Base-by-base conservation (phyloP, 106 monocot species). In the Phalaenopsis aphrodite region DNA sequence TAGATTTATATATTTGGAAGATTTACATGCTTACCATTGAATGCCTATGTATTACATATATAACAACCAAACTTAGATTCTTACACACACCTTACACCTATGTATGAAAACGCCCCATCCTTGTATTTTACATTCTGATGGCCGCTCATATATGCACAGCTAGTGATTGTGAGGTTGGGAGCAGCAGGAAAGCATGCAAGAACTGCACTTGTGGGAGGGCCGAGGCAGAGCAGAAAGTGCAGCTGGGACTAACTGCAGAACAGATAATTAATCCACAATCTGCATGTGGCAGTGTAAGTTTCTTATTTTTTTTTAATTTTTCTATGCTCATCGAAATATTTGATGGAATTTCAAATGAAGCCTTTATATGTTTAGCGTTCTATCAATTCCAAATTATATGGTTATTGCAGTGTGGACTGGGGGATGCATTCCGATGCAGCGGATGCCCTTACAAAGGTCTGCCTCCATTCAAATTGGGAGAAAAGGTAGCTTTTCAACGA, bases 151-250 rank as follows among this genome's bases (percentile, higher is more conserved):
- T 36, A 4, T 55, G 69, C 56, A 58, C 86, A 94, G 92, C 87
- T 79, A 90, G 87, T 71, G 97, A 98, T 82, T 98, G 97, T 87
- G 97, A 92, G 74, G 90, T 94, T 78, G 94, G 92, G 56, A 90
- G 85, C 72, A 84, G 86, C 9, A 89, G 90, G 84, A 98, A 94
- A 81, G 94, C 97, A 8, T 98, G 97, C 87, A 94, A 94, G 82
- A 98, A 98, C 78, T 94, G 94, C 77, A 91, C 84, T 12, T 98
- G 98, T 84, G 98, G 98, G 24, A 82, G 94, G 43, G 94, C 98
- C 56, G 94, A 94, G 83, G 91, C 41, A 19, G 79, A 86, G 79
- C 87, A 97, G 55, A 85, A 91, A 39, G 84, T 82, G 84, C 90
- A 94, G 81, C 79, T 98, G 42, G 90, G 85, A 16, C 76, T 92